Percentiles rank a stretch among this genome's conserved stretches.
Conservation (phyloP, 2,329 filamentous ascomycete species). For the Arthrobotrys pseudoclavata region DNA sequence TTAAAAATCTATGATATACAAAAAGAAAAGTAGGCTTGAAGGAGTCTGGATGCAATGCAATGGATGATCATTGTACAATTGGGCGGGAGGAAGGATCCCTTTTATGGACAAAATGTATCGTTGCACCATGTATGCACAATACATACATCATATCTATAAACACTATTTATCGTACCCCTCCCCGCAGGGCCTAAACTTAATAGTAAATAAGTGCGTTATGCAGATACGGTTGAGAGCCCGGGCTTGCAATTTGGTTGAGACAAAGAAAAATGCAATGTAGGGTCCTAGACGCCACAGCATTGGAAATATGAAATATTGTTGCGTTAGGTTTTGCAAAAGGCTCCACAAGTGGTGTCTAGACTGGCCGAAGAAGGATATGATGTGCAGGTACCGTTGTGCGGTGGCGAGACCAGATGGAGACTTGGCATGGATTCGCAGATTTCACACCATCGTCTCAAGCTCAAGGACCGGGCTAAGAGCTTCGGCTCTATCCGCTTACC, state of each 20-base stretch:
- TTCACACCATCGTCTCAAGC: background rate
- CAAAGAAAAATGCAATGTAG: too few species aligned
- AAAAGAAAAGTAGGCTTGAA: background rate
- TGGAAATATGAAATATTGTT: background rate
- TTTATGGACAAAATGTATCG: slow-evolving; percentile 3
- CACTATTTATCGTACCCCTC: background rate
- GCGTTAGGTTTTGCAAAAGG: slow-evolving; percentile 13
- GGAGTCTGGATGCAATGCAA: slow-evolving; percentile 11
- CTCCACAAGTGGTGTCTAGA: slow-evolving; percentile 24
- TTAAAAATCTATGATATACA: background rate
- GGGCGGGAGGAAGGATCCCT: background rate
- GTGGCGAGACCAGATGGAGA: slow-evolving; percentile 22
- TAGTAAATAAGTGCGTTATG: background rate
- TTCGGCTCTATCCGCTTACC: slow-evolving; percentile 23
- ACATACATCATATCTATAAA: background rate
- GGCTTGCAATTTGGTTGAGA: background rate
- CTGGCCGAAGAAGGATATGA: slow-evolving; percentile 28
- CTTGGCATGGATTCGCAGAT: slow-evolving; percentile 16
- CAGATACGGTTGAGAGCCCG: background rate
- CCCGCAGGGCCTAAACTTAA: background rate
- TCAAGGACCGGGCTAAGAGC: background rate
- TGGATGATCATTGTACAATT: slow-evolving; percentile 7
- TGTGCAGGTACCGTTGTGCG: slow-evolving; percentile 38
- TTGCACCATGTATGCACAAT: background rate
- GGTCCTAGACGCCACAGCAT: too few species aligned